A percentile compares a stretch with the other conserved stretches of the same genome.
phyloP scores from a whole-genome alignment of 2,329 filamentous ascomycete genomes.

The Fusarium pseudograminearum region DNA sequence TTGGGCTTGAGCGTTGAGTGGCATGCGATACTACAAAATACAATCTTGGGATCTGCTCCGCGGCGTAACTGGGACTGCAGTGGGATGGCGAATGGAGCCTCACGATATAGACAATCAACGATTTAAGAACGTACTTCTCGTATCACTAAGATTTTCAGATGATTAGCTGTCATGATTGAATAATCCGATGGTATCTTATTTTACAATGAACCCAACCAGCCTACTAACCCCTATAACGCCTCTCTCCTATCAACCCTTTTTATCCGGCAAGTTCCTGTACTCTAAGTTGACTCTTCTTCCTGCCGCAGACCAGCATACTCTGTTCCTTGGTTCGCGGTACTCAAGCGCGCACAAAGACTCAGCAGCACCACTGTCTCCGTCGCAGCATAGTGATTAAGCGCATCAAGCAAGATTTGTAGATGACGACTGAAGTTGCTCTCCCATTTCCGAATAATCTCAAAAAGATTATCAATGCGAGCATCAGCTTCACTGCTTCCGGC shows the following conservation, averaged over 20 bases:
- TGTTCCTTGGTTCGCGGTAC: conserved; percentile 82
- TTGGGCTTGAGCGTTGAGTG: conserved; percentile 36
- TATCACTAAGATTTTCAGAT: not conserved
- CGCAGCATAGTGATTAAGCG: conserved; percentile 95
- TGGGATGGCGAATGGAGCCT: conserved; percentile 6
- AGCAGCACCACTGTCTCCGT: conserved; percentile 96
- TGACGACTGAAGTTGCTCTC: conserved; percentile 94
- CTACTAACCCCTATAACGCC: conserved; percentile 43
- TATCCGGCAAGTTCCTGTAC: not conserved
- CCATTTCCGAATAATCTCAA: conserved; percentile 90
- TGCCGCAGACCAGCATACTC: conserved; percentile 70
- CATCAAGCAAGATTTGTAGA: conserved; percentile 92
- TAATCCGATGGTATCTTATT: conserved; percentile 45
- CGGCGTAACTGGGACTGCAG: conserved; percentile 18
- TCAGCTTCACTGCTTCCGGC: conserved; percentile 51
- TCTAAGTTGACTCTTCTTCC: conserved; percentile 64
- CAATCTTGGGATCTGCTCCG: conserved; percentile 30
- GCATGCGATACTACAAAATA: conserved; percentile 40
- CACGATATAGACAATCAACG: conserved; percentile 33
- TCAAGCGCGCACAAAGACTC: conserved; percentile 85
- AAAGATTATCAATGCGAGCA: conserved; percentile 77
- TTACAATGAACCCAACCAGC: conserved; percentile 33
- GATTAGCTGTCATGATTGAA: conserved; percentile 20
- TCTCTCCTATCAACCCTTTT: conserved; percentile 6
- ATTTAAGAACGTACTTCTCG: conserved; percentile 10